phyloP scores from a whole-genome alignment of 257 asterid genomes.

The Solanum ossicruentum region DNA sequence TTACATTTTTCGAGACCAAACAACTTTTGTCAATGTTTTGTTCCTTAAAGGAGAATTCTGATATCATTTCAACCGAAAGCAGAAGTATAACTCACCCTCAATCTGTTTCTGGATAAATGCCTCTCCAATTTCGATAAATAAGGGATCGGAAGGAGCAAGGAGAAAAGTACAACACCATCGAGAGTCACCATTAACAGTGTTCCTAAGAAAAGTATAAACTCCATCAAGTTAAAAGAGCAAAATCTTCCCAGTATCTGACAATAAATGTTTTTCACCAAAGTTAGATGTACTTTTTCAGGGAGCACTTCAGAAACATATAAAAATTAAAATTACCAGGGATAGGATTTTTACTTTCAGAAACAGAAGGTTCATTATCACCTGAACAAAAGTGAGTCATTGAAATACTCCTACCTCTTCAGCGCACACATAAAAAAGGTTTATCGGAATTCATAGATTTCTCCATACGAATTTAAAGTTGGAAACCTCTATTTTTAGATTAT shows the following conservation, averaged over 20 bases:
- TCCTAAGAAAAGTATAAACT: slow-evolving; percentile 32
- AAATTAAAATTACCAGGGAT: neutral
- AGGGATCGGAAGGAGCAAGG: slow-evolving; percentile 87
- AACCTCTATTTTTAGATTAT: neutral
- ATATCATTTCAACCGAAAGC: neutral
- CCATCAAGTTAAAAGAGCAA: neutral
- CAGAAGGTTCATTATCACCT: neutral
- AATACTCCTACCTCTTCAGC: neutral
- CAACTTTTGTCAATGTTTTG: neutral
- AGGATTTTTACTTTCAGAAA: neutral
- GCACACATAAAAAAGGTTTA: neutral
- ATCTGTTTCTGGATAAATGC: slow-evolving; percentile 68
- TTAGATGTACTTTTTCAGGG: neutral
- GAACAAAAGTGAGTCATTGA: neutral
- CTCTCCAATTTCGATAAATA: slow-evolving; percentile 79
- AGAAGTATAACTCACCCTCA: slow-evolving; percentile 29
- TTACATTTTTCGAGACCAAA: neutral
- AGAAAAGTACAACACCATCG: slow-evolving; percentile 96
- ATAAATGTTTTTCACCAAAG: neutral
- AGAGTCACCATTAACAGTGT: slow-evolving; percentile 70
- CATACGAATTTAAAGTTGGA: neutral
- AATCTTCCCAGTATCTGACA: neutral
- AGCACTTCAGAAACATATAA: neutral
- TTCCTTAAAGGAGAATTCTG: neutral
- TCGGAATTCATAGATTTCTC: neutral